A percentile compares a stretch with the other conserved stretches of the same genome.
Evolutionary conservation across 345 rosid species (phyloP).

Genomic region (Sonneratia alba): DNA sequence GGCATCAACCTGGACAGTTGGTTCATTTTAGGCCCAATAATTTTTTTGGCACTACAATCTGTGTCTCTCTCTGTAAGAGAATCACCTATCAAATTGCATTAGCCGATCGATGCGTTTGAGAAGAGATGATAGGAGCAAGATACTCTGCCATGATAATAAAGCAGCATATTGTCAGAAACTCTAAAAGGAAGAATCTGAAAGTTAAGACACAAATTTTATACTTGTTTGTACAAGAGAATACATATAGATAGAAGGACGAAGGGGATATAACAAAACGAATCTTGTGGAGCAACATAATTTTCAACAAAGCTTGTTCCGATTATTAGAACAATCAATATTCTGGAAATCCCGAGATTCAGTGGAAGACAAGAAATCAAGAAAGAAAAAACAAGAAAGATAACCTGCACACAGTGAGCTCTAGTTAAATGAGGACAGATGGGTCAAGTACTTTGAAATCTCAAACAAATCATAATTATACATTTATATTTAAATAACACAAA

Average conservation of each 20-base stretch:
- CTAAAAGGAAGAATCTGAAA: neutral
- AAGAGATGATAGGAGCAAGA: constrained; percentile 68
- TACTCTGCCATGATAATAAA: constrained; percentile 50
- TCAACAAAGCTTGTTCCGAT: neutral
- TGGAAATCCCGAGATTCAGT: neutral
- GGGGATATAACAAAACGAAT: neutral
- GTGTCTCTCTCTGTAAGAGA: neutral
- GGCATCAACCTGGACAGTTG: constrained; percentile 68
- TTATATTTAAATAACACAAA: neutral
- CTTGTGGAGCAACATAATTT: neutral
- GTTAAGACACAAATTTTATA: neutral
- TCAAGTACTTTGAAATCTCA: neutral
- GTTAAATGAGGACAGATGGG: neutral
- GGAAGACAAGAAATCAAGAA: neutral
- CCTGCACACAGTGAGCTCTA: neutral
- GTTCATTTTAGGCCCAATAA: neutral
- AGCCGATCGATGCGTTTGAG: constrained; percentile 93
- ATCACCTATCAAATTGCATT: constrained; percentile 88
- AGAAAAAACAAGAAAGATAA: neutral
- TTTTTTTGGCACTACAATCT: neutral
- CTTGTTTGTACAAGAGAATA: neutral
- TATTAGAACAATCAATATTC: neutral
- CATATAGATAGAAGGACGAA: neutral
- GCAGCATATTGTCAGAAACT: neutral
- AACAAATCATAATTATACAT: neutral